Evolutionary conservation across 805 yeast species (phyloP).

Genomic region (Pichia exigua): DNA sequence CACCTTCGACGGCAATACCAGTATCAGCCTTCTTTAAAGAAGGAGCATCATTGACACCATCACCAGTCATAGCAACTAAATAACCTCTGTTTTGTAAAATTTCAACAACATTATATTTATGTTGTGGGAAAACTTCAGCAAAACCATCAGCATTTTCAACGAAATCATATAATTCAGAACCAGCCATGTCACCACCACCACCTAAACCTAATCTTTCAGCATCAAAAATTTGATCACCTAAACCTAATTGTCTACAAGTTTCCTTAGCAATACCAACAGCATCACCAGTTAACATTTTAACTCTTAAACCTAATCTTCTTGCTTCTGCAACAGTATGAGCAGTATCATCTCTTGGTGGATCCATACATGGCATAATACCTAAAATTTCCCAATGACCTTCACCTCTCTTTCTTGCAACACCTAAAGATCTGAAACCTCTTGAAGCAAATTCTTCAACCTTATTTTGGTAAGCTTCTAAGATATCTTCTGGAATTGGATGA

Average conservation of each 20-base stretch:
- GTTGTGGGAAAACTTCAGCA: constrained; percentile 98
- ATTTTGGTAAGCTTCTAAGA: constrained; percentile 91
- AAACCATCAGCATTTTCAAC: constrained; percentile 98
- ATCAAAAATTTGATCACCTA: constrained; percentile 93
- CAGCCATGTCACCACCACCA: constrained; percentile 90
- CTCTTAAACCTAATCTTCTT: constrained; percentile 82
- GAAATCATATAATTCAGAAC: constrained; percentile 95
- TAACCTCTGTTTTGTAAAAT: constrained; percentile 92
- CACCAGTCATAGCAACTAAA: constrained; percentile 99
- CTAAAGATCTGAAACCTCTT: constrained; percentile 97
- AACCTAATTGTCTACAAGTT: constrained; percentile 95
- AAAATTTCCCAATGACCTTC: constrained; percentile 97
- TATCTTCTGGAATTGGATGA: constrained; percentile 91
- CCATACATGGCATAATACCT: constrained; percentile 98
- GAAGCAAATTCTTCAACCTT: constrained; percentile 96
- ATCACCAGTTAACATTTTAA: constrained; percentile 98
- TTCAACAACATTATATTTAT: constrained; percentile 93
- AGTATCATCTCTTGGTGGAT: constrained; percentile 98
- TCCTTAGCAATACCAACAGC: constrained; percentile 99
- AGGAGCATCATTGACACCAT: constrained; percentile 98
- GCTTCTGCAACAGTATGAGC: constrained; percentile 92
- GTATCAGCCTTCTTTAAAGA: constrained; percentile 92
- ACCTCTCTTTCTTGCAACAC: constrained; percentile 98
- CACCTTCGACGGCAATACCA: constrained; percentile 98
- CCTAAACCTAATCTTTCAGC: constrained; percentile 96